A percentile compares a stretch with the other conserved stretches of the same genome.
Conservation (phyloP, 139 green algal species). For the Chlorella sorokiniana region DNA sequence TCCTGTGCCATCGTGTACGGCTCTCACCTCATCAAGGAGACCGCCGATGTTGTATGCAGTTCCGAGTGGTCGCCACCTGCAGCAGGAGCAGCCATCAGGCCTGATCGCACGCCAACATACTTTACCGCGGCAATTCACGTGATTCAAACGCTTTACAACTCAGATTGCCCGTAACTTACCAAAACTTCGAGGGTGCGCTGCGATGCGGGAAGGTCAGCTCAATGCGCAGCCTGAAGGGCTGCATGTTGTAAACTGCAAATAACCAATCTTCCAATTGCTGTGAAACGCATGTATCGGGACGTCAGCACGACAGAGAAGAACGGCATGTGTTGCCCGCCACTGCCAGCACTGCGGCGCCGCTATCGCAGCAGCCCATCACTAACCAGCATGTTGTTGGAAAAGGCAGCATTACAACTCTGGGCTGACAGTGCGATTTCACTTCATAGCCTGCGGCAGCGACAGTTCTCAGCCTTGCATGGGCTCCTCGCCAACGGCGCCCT, state of each 20-base stretch:
- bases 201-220: not conserved
- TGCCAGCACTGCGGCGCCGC: too few species aligned
- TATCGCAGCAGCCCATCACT: too few species aligned
- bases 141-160: too few species aligned
- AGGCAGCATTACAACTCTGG: too few species aligned
- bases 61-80: constrained; percentile 15
- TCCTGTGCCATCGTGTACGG: not conserved
- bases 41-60: not conserved
- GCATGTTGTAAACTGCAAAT: not conserved
- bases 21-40: not conserved
- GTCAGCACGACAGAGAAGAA: too few species aligned
- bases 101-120: not conserved
- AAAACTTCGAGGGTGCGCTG: constrained; percentile 3
- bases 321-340: not conserved
- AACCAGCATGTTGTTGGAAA: too few species aligned
- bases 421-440: too few species aligned
- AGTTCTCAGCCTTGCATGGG: not conserved
- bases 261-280: not conserved
- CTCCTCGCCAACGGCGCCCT: not conserved
- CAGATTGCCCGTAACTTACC: too few species aligned
- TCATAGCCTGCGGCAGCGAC: not conserved
- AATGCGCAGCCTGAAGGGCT: not conserved
- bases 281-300: too few species aligned
- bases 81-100: too few species aligned
- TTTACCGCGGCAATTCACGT: not conserved